Evolutionary conservation across 345 rosid genomes (phyloP).

Genomic region (Atalantia buxifolia): DNA sequence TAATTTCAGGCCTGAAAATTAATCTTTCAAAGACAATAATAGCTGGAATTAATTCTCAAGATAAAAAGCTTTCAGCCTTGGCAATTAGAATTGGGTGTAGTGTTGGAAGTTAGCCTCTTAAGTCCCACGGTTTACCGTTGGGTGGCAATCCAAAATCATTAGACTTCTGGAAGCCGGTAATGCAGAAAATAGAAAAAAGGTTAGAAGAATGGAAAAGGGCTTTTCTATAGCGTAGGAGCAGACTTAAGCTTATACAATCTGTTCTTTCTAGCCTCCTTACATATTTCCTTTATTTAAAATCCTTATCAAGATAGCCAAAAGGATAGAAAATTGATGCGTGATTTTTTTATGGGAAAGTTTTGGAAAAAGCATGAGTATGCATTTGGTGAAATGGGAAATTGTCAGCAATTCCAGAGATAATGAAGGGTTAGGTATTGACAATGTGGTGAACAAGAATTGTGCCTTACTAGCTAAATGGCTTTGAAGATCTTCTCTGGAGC

Average conservation of each 20-base stretch:
- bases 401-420: too few species aligned
- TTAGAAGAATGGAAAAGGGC: not conserved
- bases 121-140: not conserved
- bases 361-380: too few species aligned
- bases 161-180: not conserved
- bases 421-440: too few species aligned
- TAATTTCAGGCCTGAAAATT: not conserved
- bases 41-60: not conserved
- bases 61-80: not conserved
- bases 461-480: not conserved
- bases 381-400: too few species aligned
- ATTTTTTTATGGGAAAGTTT: not conserved
- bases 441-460: not conserved
- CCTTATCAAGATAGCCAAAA: not conserved
- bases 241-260: too few species aligned
- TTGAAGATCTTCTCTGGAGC: not conserved
- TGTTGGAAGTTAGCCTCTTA: not conserved
- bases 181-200: not conserved
- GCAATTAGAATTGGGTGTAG: not conserved
- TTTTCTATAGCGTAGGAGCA: too few species aligned
- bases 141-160: not conserved
- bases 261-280: not conserved
- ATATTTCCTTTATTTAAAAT: not conserved
- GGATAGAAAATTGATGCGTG: not conserved
- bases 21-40: not conserved